Percentiles rank a stretch among this genome's conserved stretches.
Conservation (phyloP, 2,329 filamentous ascomycete genomes). For the Chrysoporthe austroafricana region DNA sequence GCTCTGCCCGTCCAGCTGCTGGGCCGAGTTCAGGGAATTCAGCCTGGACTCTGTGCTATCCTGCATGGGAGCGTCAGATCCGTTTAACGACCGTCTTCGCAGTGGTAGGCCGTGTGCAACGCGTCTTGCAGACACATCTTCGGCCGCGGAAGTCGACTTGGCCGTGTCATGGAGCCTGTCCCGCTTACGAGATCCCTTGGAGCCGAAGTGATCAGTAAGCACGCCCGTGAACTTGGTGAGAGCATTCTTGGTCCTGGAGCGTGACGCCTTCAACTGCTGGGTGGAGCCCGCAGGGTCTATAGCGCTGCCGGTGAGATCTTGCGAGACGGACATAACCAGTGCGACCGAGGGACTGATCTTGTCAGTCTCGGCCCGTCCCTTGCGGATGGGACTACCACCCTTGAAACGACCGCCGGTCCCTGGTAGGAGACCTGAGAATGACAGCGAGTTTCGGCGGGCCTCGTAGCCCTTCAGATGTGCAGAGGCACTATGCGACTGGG, state of each 20-base stretch:
- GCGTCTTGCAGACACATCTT: neutral
- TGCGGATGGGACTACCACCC: neutral
- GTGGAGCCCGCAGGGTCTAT: neutral
- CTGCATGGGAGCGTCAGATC: conserved; percentile 33
- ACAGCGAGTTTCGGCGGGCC: neutral
- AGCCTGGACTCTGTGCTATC: neutral
- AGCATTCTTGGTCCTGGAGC: conserved; percentile 25
- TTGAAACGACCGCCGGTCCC: neutral
- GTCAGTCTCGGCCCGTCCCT: neutral
- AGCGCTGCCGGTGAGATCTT: conserved; percentile 13
- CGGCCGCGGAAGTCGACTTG: neutral
- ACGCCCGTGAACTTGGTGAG: conserved; percentile 28
- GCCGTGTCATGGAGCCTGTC: neutral
- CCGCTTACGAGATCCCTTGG: conserved; percentile 8
- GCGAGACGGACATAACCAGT: neutral
- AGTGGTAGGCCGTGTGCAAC: neutral
- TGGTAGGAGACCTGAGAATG: conserved; percentile 3
- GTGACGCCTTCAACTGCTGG: conserved; percentile 17
- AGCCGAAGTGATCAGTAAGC: conserved; percentile 24
- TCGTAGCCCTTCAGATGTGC: conserved; percentile 6
- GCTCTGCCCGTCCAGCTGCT: conserved; percentile 42
- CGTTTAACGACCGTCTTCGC: conserved; percentile 3
- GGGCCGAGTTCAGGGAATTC: conserved; percentile 36
- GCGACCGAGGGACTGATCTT: conserved; percentile 21
- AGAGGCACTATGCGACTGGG: conserved; percentile 17